phyloP scores from a whole-genome alignment of 2,329 filamentous ascomycete species.

The Rasamsonia emersonii region DNA sequence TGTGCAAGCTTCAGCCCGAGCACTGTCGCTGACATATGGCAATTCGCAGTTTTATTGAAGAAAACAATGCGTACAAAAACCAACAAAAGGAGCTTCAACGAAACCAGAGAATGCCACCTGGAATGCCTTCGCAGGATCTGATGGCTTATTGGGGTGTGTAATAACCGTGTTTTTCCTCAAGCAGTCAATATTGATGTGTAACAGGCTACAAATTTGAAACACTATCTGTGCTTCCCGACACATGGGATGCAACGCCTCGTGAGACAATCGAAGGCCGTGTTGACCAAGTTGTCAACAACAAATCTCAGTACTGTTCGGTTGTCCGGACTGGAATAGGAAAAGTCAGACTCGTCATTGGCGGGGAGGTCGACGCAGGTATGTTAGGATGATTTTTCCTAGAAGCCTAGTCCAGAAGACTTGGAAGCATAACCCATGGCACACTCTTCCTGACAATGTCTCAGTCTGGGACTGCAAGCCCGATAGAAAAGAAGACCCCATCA shows the following conservation, averaged over 20 bases:
- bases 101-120: conserved; percentile 39
- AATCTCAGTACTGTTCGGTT: conserved; percentile 91
- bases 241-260: conserved; percentile 64
- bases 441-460: conserved; percentile 28
- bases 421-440: too few species aligned
- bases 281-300: conserved; percentile 68
- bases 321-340: conserved; percentile 80
- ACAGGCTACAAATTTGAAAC: conserved; percentile 95
- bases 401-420: too few species aligned
- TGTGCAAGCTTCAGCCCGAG: conserved; percentile 7
- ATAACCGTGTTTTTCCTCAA: conserved; percentile 3
- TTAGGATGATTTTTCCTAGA: too few species aligned
- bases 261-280: conserved; percentile 72
- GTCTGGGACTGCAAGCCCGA: conserved; percentile 78
- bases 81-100: conserved; percentile 52
- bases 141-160: conserved; percentile 84
- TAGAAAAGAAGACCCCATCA: conserved; percentile 57
- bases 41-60: conserved; percentile 71
- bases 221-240: conserved; percentile 62
- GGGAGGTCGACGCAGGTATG: conserved; percentile 83
- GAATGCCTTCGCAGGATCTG: conserved; percentile 59
- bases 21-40: conserved; percentile 9
- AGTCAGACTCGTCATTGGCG: conserved; percentile 67
- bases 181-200: background rate
- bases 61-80: conserved; percentile 68